Evolutionary conservation across 257 asterid species (phyloP).

Genomic region (Lycium ferocissimum): DNA sequence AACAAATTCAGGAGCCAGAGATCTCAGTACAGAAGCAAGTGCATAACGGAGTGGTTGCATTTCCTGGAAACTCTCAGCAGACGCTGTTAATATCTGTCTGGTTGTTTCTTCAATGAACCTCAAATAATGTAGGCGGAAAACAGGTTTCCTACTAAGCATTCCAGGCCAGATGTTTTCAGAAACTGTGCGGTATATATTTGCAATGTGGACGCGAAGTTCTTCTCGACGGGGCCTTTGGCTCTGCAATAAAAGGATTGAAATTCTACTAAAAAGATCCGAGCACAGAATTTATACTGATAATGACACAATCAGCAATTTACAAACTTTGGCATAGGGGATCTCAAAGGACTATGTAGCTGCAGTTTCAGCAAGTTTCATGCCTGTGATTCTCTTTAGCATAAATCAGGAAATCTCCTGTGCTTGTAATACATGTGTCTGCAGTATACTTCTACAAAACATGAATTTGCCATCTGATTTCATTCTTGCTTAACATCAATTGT

Average conservation of each 20-base stretch:
- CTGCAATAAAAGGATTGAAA: constrained; percentile 48
- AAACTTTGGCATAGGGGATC: constrained; percentile 4
- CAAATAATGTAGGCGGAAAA: constrained; percentile 95
- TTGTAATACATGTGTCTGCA: not conserved
- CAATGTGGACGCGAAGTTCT: constrained; percentile 87
- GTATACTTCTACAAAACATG: not conserved
- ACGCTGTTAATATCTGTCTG: constrained; percentile 69
- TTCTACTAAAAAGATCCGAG: constrained; percentile 2
- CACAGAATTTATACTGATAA: constrained; percentile 11
- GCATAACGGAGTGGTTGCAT: constrained; percentile 93
- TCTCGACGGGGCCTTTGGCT: constrained; percentile 97
- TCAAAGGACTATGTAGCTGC: constrained; percentile 23
- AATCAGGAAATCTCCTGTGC: not conserved
- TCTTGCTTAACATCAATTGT: constrained; percentile 3
- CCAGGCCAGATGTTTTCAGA: constrained; percentile 99
- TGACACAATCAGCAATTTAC: constrained; percentile 10
- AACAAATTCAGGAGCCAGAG: constrained; percentile 97
- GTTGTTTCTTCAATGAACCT: constrained; percentile 96
- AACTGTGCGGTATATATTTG: constrained; percentile 88
- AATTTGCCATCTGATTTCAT: constrained; percentile 4
- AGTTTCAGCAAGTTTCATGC: constrained; percentile 23
- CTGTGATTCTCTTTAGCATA: not conserved
- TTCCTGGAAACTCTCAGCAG: constrained; percentile 87
- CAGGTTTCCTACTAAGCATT: constrained; percentile 90
- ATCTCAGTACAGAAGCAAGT: constrained; percentile 93